These are phyloP conservation scores for Thuja plicata DNA, from an alignment of 83 land plant genomes.

Conservation along the genomic window DNA sequence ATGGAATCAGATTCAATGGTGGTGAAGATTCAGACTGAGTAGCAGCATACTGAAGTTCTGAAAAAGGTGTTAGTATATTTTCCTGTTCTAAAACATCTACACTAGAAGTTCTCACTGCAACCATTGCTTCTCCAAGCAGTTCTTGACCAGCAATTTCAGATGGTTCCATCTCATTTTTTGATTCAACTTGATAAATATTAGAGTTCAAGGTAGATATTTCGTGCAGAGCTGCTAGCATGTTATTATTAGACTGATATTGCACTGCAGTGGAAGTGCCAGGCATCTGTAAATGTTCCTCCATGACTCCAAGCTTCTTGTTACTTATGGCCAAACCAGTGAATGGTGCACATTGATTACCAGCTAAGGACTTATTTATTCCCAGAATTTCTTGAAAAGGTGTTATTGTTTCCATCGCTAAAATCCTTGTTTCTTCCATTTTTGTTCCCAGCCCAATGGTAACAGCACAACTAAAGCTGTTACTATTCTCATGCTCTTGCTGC, in stretches of 20 bases:
- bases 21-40: slow-evolving; percentile 2
- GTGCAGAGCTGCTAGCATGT: neutral
- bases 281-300: neutral
- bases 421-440: neutral
- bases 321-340: neutral
- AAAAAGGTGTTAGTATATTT: neutral
- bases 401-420: neutral
- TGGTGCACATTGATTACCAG: neutral
- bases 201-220: neutral
- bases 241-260: neutral
- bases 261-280: neutral
- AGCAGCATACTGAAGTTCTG: neutral
- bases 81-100: neutral
- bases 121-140: neutral
- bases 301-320: neutral
- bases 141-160: neutral
- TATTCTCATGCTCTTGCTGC: neutral
- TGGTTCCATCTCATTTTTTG: neutral
- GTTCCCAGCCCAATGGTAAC: neutral
- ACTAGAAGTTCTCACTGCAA: neutral
- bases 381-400: neutral
- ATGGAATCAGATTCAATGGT: neutral
- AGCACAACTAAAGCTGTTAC: neutral
- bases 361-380: neutral
- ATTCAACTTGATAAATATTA: neutral